Evolutionary conservation across 306 rosid species (phyloP).

Genomic region (Quercus glauca): DNA sequence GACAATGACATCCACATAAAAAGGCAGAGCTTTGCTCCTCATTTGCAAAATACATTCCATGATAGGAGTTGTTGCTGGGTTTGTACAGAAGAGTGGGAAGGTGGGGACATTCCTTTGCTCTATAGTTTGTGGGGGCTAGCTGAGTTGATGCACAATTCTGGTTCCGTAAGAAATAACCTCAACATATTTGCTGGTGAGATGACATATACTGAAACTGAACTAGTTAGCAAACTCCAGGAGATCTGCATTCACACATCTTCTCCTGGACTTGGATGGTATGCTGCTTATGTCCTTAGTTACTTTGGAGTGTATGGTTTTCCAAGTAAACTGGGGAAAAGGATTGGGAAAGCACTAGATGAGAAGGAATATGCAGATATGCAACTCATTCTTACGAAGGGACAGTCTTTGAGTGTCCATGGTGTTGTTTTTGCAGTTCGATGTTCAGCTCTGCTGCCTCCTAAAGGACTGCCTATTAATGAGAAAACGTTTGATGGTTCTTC

Average conservation of each 20-base stretch:
- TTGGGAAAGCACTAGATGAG: slow-evolving; percentile 55
- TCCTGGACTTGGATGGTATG: slow-evolving; percentile 73
- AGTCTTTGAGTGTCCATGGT: slow-evolving; percentile 60
- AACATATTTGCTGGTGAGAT: slow-evolving; percentile 22
- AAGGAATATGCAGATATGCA: slow-evolving; percentile 54
- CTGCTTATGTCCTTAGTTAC: slow-evolving; percentile 59
- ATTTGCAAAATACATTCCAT: slow-evolving; percentile 38
- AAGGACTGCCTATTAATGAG: slow-evolving; percentile 18
- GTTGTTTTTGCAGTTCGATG: slow-evolving; percentile 70
- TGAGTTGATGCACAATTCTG: slow-evolving; percentile 51
- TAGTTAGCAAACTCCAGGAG: slow-evolving; percentile 49
- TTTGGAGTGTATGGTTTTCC: slow-evolving; percentile 83
- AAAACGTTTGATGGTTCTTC: slow-evolving; percentile 21
- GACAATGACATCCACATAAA: slow-evolving; percentile 36
- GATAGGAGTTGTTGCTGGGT: slow-evolving; percentile 62
- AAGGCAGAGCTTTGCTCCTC: slow-evolving; percentile 48
- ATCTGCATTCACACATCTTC: slow-evolving; percentile 41
- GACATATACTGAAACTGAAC: slow-evolving; percentile 39
- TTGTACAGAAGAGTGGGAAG: slow-evolving; percentile 72
- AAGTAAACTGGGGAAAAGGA: slow-evolving; percentile 55
- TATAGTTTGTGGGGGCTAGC: slow-evolving; percentile 71
- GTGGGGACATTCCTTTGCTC: slow-evolving; percentile 52
- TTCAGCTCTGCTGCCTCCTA: slow-evolving; percentile 66
- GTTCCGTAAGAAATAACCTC: slow-evolving; percentile 24
- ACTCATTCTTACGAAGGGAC: slow-evolving; percentile 50